Percentiles rank a stretch among this genome's conserved stretches.
phyloP scores from a whole-genome alignment of 306 rosid species.

The Aeschynomene evenia region DNA sequence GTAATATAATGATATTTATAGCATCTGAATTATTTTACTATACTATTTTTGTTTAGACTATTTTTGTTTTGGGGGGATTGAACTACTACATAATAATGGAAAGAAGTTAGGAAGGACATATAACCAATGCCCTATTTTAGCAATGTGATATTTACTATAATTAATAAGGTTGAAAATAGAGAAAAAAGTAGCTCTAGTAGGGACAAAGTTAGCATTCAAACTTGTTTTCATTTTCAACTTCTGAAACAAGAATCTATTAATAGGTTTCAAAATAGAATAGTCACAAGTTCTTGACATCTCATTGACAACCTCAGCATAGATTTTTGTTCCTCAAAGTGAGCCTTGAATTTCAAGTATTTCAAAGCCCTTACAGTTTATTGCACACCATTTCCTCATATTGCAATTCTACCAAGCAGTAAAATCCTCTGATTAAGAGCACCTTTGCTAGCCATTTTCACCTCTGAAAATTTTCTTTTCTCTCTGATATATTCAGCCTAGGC shows the following conservation, averaged over 20 bases:
- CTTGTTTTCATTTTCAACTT: constrained; percentile 24
- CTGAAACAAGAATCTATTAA: constrained; percentile 34
- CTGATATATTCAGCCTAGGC: neutral
- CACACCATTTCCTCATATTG: constrained; percentile 8
- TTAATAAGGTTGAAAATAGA: constrained; percentile 26
- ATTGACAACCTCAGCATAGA: constrained; percentile 30
- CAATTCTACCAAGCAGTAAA: neutral
- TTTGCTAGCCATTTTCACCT: neutral
- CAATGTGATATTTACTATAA: constrained; percentile 32
- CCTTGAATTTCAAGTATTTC: constrained; percentile 26
- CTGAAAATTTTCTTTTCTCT: neutral
- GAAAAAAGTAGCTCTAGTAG: constrained; percentile 2
- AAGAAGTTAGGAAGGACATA: neutral
- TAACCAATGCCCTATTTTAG: neutral
- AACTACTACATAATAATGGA: neutral
- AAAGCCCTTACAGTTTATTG: neutral
- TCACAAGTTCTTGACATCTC: constrained; percentile 31
- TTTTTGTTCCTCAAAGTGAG: constrained; percentile 21
- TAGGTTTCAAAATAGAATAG: constrained; percentile 30
- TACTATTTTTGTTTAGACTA: neutral
- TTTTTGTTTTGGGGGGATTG: too few relatives aligned
- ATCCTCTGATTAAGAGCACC: neutral
- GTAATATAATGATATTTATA: neutral
- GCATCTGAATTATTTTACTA: neutral
- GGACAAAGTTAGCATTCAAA: constrained; percentile 24